Evolutionary conservation across 192 early-diverging fungal species (phyloP), one percentile per base, ranked within the genome.

Genomic region (Polychytrium aggregatum): DNA sequence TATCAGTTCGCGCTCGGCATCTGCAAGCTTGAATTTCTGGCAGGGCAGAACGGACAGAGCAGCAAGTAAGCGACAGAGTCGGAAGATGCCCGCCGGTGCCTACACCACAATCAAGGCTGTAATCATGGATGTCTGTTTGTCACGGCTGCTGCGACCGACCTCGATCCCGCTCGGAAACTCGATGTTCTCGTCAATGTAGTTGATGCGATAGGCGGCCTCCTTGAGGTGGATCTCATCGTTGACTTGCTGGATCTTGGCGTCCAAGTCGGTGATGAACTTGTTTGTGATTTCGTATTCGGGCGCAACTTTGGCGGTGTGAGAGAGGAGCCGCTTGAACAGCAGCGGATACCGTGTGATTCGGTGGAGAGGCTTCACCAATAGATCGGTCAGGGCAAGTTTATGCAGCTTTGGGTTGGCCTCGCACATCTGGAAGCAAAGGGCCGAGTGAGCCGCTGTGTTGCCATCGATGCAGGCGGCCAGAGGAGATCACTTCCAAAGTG

Each of bases 301-400:
- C 1, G 41, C 16, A 7, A 29, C 44, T 40, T 50, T 56, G 1
- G 44, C 33, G 10, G 52, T 29, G 25, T 53, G 38, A 13, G 60
- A 44, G 21, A 64, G 26, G 33, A 74, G 44, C 36, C 71, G 42
- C 34, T 74, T 74, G 25, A 74, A 61, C 17, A 74, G 44, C 11
- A 74, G 48, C 9, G 71, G 71, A 45, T 71, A 71, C 31, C 71
- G 45, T 20, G 71, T 74, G 26, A 74, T 60, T 34, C 65, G 51
- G 33, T 74, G 71, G 69, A 74, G 72, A 4, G 71, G 71, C 39
- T 71, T 74, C 18, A 70, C 55, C 5, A 74, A 41, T 36, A 65
- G 48, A 37, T 72, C 67, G 20, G 70, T 49, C 3, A 72, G 41
- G 18, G 40, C 30, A 1, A 72, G 57, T 33, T 72, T 72, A 18